Percentiles rank a stretch among this genome's conserved stretches.
Evolutionary conservation across 2,329 filamentous ascomycete genomes (phyloP).

Genomic region (Neopestalotiopsis rosae): DNA sequence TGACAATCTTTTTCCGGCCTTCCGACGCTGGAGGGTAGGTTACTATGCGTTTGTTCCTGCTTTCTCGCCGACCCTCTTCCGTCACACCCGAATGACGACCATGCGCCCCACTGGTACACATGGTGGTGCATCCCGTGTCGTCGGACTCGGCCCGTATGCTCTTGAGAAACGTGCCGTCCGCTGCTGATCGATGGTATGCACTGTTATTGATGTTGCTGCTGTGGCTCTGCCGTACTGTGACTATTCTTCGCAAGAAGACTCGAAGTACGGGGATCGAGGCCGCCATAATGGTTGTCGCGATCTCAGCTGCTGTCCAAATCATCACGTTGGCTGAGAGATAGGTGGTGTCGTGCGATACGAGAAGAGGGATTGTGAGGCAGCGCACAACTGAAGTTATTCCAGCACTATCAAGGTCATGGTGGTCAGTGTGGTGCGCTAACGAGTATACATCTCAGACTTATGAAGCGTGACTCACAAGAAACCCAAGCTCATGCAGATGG

Average conservation of each 20-base stretch:
- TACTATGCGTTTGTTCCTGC: neutral
- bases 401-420: constrained; percentile 17
- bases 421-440: neutral
- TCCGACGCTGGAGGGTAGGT: neutral
- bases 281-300: constrained; percentile 40
- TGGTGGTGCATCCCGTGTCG: neutral
- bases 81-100: neutral
- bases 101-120: neutral
- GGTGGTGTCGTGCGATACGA: constrained; percentile 21
- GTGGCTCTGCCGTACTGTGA: neutral
- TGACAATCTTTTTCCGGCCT: neutral
- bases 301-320: constrained; percentile 37
- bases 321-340: constrained; percentile 25
- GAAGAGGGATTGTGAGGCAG: constrained; percentile 23
- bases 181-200: neutral
- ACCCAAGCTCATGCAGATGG: constrained; percentile 41
- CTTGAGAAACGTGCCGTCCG: constrained; percentile 4
- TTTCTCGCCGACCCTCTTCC: neutral
- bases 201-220: neutral
- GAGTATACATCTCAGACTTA: too few relatives aligned
- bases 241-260: constrained; percentile 14
- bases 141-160: neutral
- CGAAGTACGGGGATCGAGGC: constrained; percentile 32
- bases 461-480: constrained; percentile 29
- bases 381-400: constrained; percentile 25